Conservation (phyloP, 2,329 filamentous ascomycete species). For the Bipolaris bicolor region DNA sequence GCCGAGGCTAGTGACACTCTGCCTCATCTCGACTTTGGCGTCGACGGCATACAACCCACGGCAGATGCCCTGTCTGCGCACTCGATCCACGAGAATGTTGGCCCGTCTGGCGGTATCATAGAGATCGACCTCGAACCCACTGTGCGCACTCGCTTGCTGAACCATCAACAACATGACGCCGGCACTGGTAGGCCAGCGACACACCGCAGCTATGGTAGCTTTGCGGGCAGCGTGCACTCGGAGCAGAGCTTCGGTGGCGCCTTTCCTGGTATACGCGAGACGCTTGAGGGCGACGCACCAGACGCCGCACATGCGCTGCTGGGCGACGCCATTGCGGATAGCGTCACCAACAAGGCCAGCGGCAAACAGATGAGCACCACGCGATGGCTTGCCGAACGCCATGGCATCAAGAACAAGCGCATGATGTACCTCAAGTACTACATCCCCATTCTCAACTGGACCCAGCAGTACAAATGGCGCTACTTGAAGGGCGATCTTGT, state of each 20-base stretch:
- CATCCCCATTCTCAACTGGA: constrained; percentile 88
- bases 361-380: constrained; percentile 74
- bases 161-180: constrained; percentile 52
- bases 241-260: constrained; percentile 48
- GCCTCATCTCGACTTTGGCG: constrained; percentile 31
- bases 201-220: constrained; percentile 59
- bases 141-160: constrained; percentile 49
- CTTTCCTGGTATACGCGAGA: constrained; percentile 43
- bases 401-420: constrained; percentile 75
- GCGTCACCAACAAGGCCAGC: constrained; percentile 48
- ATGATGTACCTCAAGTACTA: constrained; percentile 90
- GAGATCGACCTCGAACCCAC: constrained; percentile 43
- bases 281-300: constrained; percentile 33
- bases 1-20: constrained; percentile 22
- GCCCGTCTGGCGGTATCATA: constrained; percentile 26
- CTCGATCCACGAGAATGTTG: constrained; percentile 32
- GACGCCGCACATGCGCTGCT: constrained; percentile 50
- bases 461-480: constrained; percentile 80
- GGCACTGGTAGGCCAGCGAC: constrained; percentile 73
- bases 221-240: constrained; percentile 58
- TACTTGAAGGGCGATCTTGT: constrained; percentile 87
- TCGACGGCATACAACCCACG: constrained; percentile 42
- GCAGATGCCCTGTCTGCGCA: constrained; percentile 41
- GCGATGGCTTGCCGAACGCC: constrained; percentile 70
- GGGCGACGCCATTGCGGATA: constrained; percentile 53